Conservation (phyloP, 2,329 filamentous ascomycete genomes). For the Sphaceloma murrayae region DNA sequence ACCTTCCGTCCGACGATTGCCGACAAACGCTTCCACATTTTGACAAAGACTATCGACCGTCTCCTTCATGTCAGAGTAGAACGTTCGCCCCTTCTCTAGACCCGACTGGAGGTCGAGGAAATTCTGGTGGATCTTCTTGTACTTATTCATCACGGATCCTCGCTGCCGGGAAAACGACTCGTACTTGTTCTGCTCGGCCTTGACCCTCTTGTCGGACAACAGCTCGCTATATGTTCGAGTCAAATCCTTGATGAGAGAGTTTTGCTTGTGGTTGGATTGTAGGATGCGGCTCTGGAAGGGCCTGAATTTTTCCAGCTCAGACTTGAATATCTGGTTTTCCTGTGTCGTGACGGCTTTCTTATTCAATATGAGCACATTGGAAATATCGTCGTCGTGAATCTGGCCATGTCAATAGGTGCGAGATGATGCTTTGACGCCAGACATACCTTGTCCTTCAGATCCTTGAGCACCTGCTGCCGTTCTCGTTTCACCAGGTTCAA, state of each 20-base stretch:
- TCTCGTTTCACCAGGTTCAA: conserved; percentile 88
- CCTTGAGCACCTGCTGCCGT: conserved; percentile 82
- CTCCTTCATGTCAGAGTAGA: conserved; percentile 93
- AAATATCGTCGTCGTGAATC: conserved; percentile 95
- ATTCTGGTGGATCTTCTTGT: conserved; percentile 84
- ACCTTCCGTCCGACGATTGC: conserved; percentile 84
- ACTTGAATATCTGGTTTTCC: conserved; percentile 84
- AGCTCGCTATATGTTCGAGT: conserved; percentile 78
- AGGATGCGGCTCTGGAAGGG: conserved; percentile 84
- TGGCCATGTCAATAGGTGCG: conserved; percentile 31
- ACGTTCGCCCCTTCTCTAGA: conserved; percentile 76
- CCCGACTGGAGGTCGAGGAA: conserved; percentile 85
- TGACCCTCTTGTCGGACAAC: conserved; percentile 85
- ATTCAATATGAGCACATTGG: conserved; percentile 91
- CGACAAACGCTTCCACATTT: conserved; percentile 95
- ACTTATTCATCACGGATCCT: conserved; percentile 70
- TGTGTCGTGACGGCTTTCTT: conserved; percentile 93
- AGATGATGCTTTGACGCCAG: background rate
- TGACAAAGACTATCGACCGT: conserved; percentile 85
- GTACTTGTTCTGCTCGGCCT: conserved; percentile 90
- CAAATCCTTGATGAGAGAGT: conserved; percentile 87
- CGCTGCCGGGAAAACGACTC: conserved; percentile 78
- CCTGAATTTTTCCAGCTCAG: conserved; percentile 94
- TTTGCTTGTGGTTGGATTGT: conserved; percentile 92
- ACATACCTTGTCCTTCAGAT: conserved; percentile 89